Conservation (phyloP, 768 basidiomycete species). For the Podaxis pistillaris region DNA sequence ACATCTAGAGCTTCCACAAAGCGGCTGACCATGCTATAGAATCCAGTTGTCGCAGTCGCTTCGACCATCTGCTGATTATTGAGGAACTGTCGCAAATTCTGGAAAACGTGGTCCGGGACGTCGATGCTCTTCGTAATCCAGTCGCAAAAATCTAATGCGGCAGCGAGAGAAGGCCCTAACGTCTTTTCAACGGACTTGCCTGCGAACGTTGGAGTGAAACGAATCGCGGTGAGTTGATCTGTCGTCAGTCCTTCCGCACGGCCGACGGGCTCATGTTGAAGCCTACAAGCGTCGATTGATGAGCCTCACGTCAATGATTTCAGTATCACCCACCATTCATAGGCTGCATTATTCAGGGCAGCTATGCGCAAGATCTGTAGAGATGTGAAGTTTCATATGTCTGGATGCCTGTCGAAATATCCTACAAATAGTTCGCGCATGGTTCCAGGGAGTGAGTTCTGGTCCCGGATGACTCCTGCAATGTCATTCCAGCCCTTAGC, state of each 20-base stretch:
- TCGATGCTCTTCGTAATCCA: slow-evolving; percentile 37
- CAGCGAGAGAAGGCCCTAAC: slow-evolving; percentile 46
- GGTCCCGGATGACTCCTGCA: slow-evolving; percentile 45
- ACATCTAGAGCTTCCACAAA: slow-evolving; percentile 62
- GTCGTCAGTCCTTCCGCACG: slow-evolving; percentile 49
- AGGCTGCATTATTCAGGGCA: slow-evolving; percentile 47
- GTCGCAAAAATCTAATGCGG: slow-evolving; percentile 59
- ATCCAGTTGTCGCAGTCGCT: slow-evolving; percentile 48
- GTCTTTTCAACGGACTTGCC: slow-evolving; percentile 24
- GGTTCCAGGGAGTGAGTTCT: slow-evolving; percentile 45
- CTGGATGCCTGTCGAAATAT: not conserved
- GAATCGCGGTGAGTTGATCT: slow-evolving; percentile 52
- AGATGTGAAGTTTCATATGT: not conserved
- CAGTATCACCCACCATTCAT: slow-evolving; percentile 35
- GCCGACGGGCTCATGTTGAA: slow-evolving; percentile 53
- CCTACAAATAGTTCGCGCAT: slow-evolving; percentile 51
- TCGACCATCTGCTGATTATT: slow-evolving; percentile 51
- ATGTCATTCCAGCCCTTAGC: slow-evolving; percentile 51
- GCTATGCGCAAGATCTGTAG: slow-evolving; percentile 49
- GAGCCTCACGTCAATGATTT: not conserved
- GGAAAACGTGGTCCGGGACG: slow-evolving; percentile 16
- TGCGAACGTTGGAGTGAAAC: slow-evolving; percentile 45
- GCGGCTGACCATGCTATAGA: slow-evolving; percentile 69
- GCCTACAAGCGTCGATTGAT: slow-evolving; percentile 23
- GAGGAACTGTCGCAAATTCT: slow-evolving; percentile 26